Evolutionary conservation across 2,329 filamentous ascomycete species (phyloP), one percentile per base, ranked within the genome.

Genomic region (Beauveria caledonica): DNA sequence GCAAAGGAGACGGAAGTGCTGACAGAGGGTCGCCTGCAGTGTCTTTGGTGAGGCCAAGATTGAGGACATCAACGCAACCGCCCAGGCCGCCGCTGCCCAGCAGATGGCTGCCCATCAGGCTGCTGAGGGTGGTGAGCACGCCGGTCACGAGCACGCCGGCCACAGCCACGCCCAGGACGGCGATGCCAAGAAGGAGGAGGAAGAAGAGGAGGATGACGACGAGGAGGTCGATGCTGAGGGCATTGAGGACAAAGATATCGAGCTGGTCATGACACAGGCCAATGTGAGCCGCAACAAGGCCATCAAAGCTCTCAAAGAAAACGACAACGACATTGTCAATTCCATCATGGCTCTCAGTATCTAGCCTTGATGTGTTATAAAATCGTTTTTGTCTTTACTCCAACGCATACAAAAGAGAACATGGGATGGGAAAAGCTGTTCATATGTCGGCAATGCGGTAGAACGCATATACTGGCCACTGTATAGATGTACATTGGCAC

Each of bases 41-140:
- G 95, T 97, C 78, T 99, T 99, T 76, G 94, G 94, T 77, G 95
- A 99, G 85, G 94, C 95, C 75, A 99, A 99, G 90, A 97, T 99
- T 68, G 94, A 99, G 86, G 95, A 99, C 79, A 85, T 97, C 73
- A 99, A 97, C 88, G 95, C 94, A 71, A 90, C 93, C 75, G 93
- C 93, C 72, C 94, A 97, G 83, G 90, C 93, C 71, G 91, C 90
- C 68, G 94, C 94, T 70, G 93, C 93, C 70, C 90, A 95, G 80
- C 92, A 97, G 81, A 90, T 99, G 70, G 92, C 92, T 70, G 87
- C 86, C 71, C 87, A 86, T 69, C 83, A 83, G 64, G 80, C 80
- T 68, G 78, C 79, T 65, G 80, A 80, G 64, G 83, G 86, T 74
- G 83, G 86, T 73, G 86, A 89, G 73, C 86, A 88, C 78, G 80